A percentile compares a stretch with the other conserved stretches of the same genome.
Evolutionary conservation across 768 basidiomycete species (phyloP).

Genomic region (Naganishia kalamii): DNA sequence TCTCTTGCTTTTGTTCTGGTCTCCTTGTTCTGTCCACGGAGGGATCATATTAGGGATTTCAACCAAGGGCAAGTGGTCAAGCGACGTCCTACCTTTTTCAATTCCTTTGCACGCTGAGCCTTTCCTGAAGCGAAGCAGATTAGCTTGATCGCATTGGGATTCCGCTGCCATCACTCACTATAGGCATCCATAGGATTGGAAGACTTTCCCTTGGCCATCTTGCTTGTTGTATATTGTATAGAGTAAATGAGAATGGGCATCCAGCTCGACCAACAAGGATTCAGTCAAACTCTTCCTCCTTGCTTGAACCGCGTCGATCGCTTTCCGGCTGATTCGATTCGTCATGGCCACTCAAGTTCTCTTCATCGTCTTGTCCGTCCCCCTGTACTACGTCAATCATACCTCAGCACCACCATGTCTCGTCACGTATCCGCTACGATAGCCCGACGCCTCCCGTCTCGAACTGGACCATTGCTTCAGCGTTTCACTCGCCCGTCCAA

Average conservation of each 20-base stretch:
- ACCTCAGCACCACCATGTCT: too few species aligned
- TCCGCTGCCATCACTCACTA: slow-evolving; percentile 53
- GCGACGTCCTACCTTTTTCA: slow-evolving; percentile 85
- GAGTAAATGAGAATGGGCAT: background rate
- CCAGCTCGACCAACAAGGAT: too few species aligned
- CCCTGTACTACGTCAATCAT: too few species aligned
- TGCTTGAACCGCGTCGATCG: too few species aligned
- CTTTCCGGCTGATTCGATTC: background rate
- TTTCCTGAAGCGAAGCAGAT: slow-evolving; percentile 60
- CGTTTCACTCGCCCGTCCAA: background rate
- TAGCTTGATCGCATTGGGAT: background rate
- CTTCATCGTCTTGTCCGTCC: background rate
- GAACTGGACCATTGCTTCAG: too few species aligned
- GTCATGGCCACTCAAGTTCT: background rate
- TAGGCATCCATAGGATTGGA: slow-evolving; percentile 82
- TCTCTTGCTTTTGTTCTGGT: slow-evolving; percentile 74
- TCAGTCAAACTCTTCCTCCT: too few species aligned
- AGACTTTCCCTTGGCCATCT: slow-evolving; percentile 74
- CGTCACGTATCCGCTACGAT: too few species aligned
- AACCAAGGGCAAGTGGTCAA: too few species aligned
- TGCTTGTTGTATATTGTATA: background rate
- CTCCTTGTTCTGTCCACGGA: slow-evolving; percentile 60
- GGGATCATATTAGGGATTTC: background rate
- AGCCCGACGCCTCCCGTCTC: background rate
- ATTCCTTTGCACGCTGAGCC: slow-evolving; percentile 79